Evolutionary conservation across 2,329 filamentous ascomycete species (phyloP), one percentile per base, ranked within the genome.

Genomic region (Xylaria sp.): DNA sequence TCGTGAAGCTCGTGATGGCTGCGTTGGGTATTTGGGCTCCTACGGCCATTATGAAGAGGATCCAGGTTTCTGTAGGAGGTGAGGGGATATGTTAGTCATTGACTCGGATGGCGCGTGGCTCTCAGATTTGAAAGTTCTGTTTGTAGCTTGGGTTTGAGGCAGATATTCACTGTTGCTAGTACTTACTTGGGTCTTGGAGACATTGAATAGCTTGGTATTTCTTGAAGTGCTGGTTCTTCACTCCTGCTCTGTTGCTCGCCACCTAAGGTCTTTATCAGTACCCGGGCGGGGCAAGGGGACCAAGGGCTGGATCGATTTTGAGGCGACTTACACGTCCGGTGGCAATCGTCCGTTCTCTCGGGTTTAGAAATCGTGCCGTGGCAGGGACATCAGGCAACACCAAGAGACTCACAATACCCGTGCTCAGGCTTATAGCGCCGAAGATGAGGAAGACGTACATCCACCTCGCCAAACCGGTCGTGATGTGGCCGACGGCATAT

Each of bases 381-480:
- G 88, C 84, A 0, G 89, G 89, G 1, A 85, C 82, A 75, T 93
- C 89, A 0, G 91, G 87, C 1, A 93, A 82, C 49, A 88, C 76
- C 71, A 88, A 84, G 78, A 86, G 85, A 15, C 86, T 86, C 1
- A 85, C 77, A 9, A 90, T 77, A 0, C 87, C 88, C 85, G 87
- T 89, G n/a, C 81, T 75, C 25, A 83, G 78, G 39, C 86, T 87
- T 66, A 89, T 83, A 69, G 86, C 84, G 0, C 87, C 83, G 72
- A 89, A 88, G 68, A 90, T 88, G 18, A 89, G 72, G 78, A 88
- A 90, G 23, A 89, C 76, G 52, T 79, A 79, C 75, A 78, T 78
- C 77, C 77, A 78, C 28, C 65, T 62, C 15, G 71, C 70, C 12
- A 79, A 74, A 8, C 75, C 75, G 1, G 75, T 76, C 67, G 79